Evolutionary conservation across 331 rosid genomes (phyloP).

Genomic region (Malus hybrid): DNA sequence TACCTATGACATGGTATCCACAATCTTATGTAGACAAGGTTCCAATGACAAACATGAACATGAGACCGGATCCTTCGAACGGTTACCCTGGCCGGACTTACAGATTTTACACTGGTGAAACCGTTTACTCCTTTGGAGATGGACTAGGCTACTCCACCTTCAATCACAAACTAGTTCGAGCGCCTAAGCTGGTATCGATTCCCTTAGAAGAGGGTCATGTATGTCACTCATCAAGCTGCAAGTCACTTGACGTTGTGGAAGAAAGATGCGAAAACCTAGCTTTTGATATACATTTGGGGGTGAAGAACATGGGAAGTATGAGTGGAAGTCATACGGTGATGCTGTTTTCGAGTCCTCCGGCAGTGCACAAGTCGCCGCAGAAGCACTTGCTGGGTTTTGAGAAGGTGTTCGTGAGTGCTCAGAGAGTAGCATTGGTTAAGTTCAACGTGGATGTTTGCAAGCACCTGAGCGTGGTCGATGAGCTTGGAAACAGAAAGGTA

Average conservation of each 20-base stretch:
- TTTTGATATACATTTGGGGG: constrained; percentile 56
- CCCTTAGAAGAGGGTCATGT: constrained; percentile 55
- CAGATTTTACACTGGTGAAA: constrained; percentile 80
- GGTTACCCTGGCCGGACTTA: constrained; percentile 96
- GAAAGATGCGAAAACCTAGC: constrained; percentile 52
- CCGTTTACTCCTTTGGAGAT: constrained; percentile 76
- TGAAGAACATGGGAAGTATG: constrained; percentile 51
- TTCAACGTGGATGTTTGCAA: constrained; percentile 86
- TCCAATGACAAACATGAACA: constrained; percentile 96
- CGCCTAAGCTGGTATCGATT: constrained; percentile 50
- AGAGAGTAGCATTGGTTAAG: constrained; percentile 40
- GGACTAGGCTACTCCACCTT: constrained; percentile 62
- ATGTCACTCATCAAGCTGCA: constrained; percentile 61
- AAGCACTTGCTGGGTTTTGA: constrained; percentile 77
- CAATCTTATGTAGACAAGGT: constrained; percentile 70
- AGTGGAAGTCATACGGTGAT: constrained; percentile 65
- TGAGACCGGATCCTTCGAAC: constrained; percentile 73
- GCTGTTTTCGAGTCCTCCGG: constrained; percentile 65
- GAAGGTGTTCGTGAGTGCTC: constrained; percentile 49
- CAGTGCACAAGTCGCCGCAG: constrained; percentile 67
- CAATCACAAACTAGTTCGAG: constrained; percentile 50
- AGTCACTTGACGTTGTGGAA: constrained; percentile 51
- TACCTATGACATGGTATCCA: constrained; percentile 98
- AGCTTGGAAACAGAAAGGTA: constrained; percentile 70
- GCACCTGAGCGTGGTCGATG: constrained; percentile 86